Base-by-base conservation (phyloP, 2,329 filamentous ascomycete species). In the Trichoderma sp. region DNA sequence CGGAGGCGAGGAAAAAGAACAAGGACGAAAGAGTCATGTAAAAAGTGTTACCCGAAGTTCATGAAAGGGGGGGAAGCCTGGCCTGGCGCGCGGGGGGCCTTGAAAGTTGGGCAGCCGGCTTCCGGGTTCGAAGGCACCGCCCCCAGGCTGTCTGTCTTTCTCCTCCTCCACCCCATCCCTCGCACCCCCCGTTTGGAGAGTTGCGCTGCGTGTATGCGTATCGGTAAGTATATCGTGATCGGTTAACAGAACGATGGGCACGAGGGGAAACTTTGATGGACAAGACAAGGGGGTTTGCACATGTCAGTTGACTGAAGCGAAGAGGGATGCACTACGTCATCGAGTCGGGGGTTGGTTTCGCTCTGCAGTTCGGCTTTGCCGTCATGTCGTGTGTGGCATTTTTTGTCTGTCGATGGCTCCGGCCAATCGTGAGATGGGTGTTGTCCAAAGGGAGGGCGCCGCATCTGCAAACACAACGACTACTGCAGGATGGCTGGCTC, bases 261-360 rank as follows among this genome's bases (percentile, higher is more conserved):
- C 30, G 26, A 28, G 50, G 15, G 50, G 15, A 7, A 52, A 30
- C 50, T 21, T 39, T 39, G 34, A 39, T 14, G 44, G 28, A 15
- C 55, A 34, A 45, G 55, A 26, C 41, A 57, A 30, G n/a, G 2
- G 21, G 21, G 39, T 14, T 12, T 44, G 34, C 34, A 39, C 39
- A 34, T 52, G 39, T 19, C n/a, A 14, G 30, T 26, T 14, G 28
- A 26, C 7, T 24, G n/a, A 17, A 12, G 5, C 17, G n/a, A n/a
- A 17, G 14, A 19, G 52, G 19, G 4, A 55, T n/a, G 7, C 48
- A 19, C 60, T 63, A 63, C 60, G 60, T 63, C 51, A 56, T 63
- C 41, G 12, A 28, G 30, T 39, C 12, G 34, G 34, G 34, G 34
- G 34, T 4, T 3, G 34, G 28, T 5, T 30, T 30, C 30, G 47